Evolutionary conservation across 2,329 filamentous ascomycete genomes (phyloP).

Genomic region (Lanzia echinophila): DNA sequence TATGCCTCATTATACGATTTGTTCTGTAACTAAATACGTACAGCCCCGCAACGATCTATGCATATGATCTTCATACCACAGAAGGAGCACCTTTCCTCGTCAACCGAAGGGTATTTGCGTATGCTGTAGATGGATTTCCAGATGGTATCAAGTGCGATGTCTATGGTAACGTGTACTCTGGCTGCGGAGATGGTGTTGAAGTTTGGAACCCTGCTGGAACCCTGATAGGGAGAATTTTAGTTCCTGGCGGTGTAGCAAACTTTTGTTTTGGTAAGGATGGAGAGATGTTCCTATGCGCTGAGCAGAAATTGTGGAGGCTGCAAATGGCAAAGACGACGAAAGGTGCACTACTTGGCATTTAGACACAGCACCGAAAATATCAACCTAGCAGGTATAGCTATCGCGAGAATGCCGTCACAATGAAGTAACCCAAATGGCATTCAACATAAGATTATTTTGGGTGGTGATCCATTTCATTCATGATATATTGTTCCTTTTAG

Average conservation of each 20-base stretch:
- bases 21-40: background rate
- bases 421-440: too few relatives aligned
- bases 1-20: conserved; percentile 4
- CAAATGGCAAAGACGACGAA: conserved; percentile 14
- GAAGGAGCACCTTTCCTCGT: conserved; percentile 17
- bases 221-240: conserved; percentile 44
- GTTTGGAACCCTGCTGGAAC: conserved; percentile 45
- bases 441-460: too few relatives aligned
- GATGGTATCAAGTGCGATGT: conserved; percentile 53
- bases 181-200: conserved; percentile 48
- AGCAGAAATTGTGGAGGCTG: conserved; percentile 21
- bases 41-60: conserved; percentile 14
- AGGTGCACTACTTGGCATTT: conserved; percentile 16
- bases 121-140: conserved; percentile 45
- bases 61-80: conserved; percentile 17
- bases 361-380: background rate
- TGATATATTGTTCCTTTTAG: too few relatives aligned
- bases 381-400: background rate
- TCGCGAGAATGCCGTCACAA: too few relatives aligned
- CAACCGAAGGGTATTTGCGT: conserved; percentile 45
- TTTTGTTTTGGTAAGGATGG: conserved; percentile 27
- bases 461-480: too few relatives aligned
- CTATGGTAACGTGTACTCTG: conserved; percentile 49
- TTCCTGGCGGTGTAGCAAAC: conserved; percentile 23
- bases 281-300: conserved; percentile 25